Conservation (phyloP, 164 flowering plant species). For the Euptelea pleiosperma region DNA sequence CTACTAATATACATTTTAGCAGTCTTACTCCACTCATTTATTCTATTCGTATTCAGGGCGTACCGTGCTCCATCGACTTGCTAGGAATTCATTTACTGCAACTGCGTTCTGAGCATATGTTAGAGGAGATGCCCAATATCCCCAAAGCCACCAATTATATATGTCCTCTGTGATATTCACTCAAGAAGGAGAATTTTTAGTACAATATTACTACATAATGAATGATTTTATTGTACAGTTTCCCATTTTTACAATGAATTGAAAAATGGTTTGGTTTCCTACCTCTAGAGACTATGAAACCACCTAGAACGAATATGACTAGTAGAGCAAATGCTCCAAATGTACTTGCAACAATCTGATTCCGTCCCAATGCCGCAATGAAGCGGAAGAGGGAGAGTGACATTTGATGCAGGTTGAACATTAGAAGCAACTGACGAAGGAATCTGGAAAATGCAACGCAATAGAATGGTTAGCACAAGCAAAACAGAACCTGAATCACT, state of each 20-base stretch:
- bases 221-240: not conserved
- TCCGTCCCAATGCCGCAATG: slow-evolving; percentile 54
- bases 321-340: slow-evolving; percentile 50
- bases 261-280: not conserved
- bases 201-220: not conserved
- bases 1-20: not conserved
- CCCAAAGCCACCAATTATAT: slow-evolving; percentile 32
- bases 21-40: not conserved
- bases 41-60: not conserved
- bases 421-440: slow-evolving; percentile 45
- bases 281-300: slow-evolving; percentile 70
- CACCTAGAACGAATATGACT: slow-evolving; percentile 45
- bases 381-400: slow-evolving; percentile 52
- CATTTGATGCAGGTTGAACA: slow-evolving; percentile 47
- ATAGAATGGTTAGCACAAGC: too few relatives aligned
- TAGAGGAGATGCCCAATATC: slow-evolving; percentile 33
- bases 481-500: not conserved
- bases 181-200: not conserved
- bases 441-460: slow-evolving; percentile 31
- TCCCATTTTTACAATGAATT: not conserved
- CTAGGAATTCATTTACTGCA: slow-evolving; percentile 26
- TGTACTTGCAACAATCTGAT: slow-evolving; percentile 50
- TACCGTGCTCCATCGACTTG: slow-evolving; percentile 27
- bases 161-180: slow-evolving; percentile 25
- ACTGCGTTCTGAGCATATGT: slow-evolving; percentile 33